Evolutionary conservation across 495 filamentous ascomycete species (phyloP).

Genomic region (Aspergillus baeticus): DNA sequence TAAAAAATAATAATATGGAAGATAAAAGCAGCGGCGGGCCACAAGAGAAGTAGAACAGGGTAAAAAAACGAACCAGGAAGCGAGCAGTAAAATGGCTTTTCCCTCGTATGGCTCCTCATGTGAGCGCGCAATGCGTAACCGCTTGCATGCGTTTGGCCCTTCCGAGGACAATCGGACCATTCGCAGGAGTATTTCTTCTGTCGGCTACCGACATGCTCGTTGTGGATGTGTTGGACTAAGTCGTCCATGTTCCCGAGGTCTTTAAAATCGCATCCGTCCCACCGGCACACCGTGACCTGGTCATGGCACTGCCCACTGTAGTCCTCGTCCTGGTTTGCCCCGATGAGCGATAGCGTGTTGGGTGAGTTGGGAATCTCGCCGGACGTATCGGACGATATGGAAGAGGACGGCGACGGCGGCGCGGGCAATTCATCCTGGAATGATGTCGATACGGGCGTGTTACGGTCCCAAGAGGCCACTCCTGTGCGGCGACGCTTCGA

Average conservation of each 20-base stretch:
- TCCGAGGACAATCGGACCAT: conserved; percentile 84
- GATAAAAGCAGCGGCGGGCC: neutral
- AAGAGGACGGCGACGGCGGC: conserved; percentile 44
- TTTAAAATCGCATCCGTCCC: conserved; percentile 80
- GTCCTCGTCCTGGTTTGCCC: conserved; percentile 65
- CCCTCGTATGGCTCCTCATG: conserved; percentile 95
- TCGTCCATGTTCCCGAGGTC: conserved; percentile 92
- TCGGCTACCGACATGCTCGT: conserved; percentile 82
- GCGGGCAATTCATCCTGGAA: conserved; percentile 37
- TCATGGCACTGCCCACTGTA: conserved; percentile 74
- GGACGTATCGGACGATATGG: conserved; percentile 84
- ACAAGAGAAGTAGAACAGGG: neutral
- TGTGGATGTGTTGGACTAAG: conserved; percentile 89
- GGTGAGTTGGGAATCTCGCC: conserved; percentile 66
- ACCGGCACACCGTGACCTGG: conserved; percentile 85
- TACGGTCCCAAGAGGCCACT: conserved; percentile 48
- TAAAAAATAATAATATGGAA: neutral
- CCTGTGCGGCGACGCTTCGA: conserved; percentile 53
- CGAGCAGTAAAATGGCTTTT: conserved; percentile 97
- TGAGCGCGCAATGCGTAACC: conserved; percentile 95
- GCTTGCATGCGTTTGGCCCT: conserved; percentile 87
- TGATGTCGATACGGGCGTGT: conserved; percentile 45
- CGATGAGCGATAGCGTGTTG: conserved; percentile 41
- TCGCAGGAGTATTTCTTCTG: conserved; percentile 90
- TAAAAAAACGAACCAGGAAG: conserved; percentile 69